These are phyloP conservation scores for Fusarium duplospermum DNA, from an alignment of 2,329 filamentous ascomycete genomes.

Conservation along the genomic window DNA sequence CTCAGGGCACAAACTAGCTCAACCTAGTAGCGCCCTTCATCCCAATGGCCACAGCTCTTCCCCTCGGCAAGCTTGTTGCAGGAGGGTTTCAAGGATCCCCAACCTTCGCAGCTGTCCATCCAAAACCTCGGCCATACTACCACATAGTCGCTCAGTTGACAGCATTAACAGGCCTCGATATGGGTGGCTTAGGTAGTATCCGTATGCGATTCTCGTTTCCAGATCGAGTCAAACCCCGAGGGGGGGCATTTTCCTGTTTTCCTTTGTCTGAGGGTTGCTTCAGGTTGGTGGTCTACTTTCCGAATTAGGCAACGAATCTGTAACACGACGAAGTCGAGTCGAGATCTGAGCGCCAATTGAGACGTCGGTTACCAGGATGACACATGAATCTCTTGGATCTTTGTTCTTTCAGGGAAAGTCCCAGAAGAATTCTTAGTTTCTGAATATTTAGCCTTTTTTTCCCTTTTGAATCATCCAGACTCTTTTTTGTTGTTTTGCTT, in stretches of 20 bases:
- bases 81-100: slow-evolving; percentile 33
- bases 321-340: slow-evolving; percentile 22
- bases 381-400: background rate
- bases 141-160: background rate
- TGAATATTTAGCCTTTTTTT: background rate
- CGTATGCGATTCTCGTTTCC: background rate
- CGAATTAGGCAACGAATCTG: slow-evolving; percentile 25
- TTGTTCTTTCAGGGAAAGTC: background rate
- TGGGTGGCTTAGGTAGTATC: background rate
- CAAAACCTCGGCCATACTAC: background rate
- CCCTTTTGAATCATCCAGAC: background rate
- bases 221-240: slow-evolving; percentile 10
- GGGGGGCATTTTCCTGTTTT: background rate
- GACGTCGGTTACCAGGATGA: slow-evolving; percentile 28
- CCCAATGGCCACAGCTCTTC: background rate
- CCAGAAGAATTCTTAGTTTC: background rate
- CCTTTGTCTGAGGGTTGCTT: slow-evolving; percentile 16
- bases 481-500: background rate
- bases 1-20: background rate
- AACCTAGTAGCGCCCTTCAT: background rate
- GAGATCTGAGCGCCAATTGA: slow-evolving; percentile 36
- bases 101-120: slow-evolving; percentile 1
- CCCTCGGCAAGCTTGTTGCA: background rate
- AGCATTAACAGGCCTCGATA: background rate
- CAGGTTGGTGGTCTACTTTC: slow-evolving; percentile 26